Evolutionary conservation across 495 filamentous ascomycete genomes (phyloP).

Genomic region (Parathielavia hyrcaniae): DNA sequence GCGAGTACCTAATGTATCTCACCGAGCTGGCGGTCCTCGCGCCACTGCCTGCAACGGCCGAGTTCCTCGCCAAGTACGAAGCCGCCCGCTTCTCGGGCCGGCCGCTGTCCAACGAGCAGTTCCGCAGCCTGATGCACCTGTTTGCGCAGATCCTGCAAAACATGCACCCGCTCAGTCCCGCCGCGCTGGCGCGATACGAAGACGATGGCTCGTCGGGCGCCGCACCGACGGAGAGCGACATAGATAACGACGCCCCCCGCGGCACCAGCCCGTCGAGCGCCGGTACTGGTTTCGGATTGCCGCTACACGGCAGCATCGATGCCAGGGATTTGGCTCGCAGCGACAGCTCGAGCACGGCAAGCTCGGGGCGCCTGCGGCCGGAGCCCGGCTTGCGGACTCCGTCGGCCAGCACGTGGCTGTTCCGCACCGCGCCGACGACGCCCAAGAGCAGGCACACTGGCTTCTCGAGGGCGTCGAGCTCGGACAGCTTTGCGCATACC

Average conservation of each 20-base stretch:
- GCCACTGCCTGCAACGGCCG: constrained; percentile 46
- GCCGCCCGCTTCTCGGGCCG: constrained; percentile 67
- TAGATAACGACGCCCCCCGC: constrained; percentile 41
- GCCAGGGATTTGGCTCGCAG: constrained; percentile 5
- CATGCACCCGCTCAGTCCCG: constrained; percentile 60
- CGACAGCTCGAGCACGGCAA: constrained; percentile 28
- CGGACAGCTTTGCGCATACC: constrained; percentile 43
- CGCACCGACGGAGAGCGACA: constrained; percentile 39
- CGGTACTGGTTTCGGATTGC: constrained; percentile 23
- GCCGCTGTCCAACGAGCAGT: constrained; percentile 55
- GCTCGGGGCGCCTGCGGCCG: constrained; percentile 19
- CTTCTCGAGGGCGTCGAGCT: constrained; percentile 32
- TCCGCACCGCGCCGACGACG: constrained; percentile 49
- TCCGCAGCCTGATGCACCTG: constrained; percentile 76
- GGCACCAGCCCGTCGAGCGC: constrained; percentile 30
- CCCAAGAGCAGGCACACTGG: constrained; percentile 38
- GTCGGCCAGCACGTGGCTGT: constrained; percentile 37
- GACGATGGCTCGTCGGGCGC: constrained; percentile 34
- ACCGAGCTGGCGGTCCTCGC: constrained; percentile 57
- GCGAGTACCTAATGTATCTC: constrained; percentile 74
- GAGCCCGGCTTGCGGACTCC: constrained; percentile 29
- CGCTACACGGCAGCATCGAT: background rate
- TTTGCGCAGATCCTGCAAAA: constrained; percentile 74
- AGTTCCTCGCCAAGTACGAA: constrained; percentile 76
- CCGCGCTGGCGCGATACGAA: constrained; percentile 35